phyloP scores from a whole-genome alignment of 768 basidiomycete genomes.

The Trametopsis cervina region DNA sequence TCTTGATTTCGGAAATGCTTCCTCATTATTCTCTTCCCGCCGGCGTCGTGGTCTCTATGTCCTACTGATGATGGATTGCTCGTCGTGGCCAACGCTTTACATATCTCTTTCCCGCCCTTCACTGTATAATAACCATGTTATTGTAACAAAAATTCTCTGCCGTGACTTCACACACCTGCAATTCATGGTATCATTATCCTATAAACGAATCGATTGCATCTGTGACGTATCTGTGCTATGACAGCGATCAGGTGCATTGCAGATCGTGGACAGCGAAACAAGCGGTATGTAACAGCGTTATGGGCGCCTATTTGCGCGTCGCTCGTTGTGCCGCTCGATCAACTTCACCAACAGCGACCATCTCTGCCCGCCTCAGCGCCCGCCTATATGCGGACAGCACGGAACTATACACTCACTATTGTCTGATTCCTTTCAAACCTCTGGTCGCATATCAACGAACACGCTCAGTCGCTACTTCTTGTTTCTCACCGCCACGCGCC shows the following conservation, averaged over 20 bases:
- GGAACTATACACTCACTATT: too few relatives aligned
- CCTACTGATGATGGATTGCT: too few relatives aligned
- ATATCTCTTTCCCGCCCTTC: not conserved
- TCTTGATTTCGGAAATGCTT: constrained; percentile 1
- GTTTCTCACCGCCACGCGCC: not conserved
- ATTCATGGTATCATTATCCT: not conserved
- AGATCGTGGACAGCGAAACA: too few relatives aligned
- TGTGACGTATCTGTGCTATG: too few relatives aligned
- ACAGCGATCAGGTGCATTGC: too few relatives aligned
- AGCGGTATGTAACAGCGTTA: too few relatives aligned
- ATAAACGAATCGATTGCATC: too few relatives aligned
- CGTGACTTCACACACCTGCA: not conserved
- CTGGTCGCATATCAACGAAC: too few relatives aligned
- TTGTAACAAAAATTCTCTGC: not conserved
- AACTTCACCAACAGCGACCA: not conserved
- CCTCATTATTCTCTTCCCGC: not conserved
- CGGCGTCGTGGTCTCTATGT: too few relatives aligned
- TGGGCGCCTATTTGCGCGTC: not conserved
- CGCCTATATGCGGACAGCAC: not conserved
- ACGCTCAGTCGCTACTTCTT: too few relatives aligned
- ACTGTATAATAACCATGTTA: not conserved
- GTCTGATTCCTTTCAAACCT: too few relatives aligned
- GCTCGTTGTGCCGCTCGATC: not conserved
- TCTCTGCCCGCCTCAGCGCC: not conserved
- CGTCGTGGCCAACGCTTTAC: too few relatives aligned